Evolutionary conservation across 164 flowering plant genomes (phyloP), one percentile per base, ranked within the genome.

Genomic region (Pachysandra terminalis): DNA sequence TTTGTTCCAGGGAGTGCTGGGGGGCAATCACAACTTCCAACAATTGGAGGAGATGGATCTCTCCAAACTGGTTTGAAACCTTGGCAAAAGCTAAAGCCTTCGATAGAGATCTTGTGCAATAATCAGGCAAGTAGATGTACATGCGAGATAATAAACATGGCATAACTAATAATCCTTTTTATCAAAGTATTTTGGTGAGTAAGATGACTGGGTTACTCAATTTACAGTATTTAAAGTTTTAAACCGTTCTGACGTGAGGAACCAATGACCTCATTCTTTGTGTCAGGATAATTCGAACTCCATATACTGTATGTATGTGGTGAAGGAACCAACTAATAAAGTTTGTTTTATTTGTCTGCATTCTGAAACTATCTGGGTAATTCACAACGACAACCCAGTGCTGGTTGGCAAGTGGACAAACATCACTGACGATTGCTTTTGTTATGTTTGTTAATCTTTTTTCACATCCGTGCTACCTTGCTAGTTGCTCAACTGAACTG

Each of bases 91-190:
- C 76, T 78, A 23, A 90, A 82, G 82, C 96, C 97, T 71, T 81
- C 86, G 3, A 81, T 95, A 66, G 99, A 95, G 79, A 92, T 96
- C 63, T 74, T 93, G 75, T 96, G 99, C 79, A 93, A 93, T 82
- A 96, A 91, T 78, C 99, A 96, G 97, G 99, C 73, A 79, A 83
- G 82, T 78, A 13, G 23, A 9, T 22, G 7, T 3, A 10, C 17
- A 45, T 15, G 4, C 15, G 51, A 45, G 51, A 45, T 45, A 15
- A 45, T 10, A 15, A 15, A 45, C 51, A 45, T 45, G 2, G 17
- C 4, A 12, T 45, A 45, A 45, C 51, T 45, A 10, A 45, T 15
- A 45, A 45, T 10, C 17, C 1, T 10, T 15, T 5, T 5, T 45
- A 45, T 10, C 17, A 10, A 45, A 12, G 17, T 5, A 1, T 10